Evolutionary conservation across 2,329 filamentous ascomycete genomes (phyloP).

Genomic region (Esteya vermicola): DNA sequence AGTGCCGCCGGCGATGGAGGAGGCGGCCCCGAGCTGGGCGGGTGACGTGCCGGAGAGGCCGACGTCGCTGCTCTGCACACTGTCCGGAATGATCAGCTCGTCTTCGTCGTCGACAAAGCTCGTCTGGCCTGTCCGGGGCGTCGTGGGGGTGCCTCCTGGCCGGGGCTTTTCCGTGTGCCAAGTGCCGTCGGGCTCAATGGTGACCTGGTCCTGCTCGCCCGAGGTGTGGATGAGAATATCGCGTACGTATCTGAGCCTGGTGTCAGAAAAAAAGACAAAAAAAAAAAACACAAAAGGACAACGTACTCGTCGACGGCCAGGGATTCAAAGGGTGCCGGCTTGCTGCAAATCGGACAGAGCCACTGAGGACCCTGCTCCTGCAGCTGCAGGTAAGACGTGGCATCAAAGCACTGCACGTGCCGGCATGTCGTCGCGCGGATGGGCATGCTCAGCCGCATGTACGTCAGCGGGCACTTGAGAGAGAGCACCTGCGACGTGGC

Average conservation of each 20-base stretch:
- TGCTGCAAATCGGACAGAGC: conserved; percentile 91
- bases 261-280: conserved; percentile 9
- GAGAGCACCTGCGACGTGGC: conserved; percentile 81
- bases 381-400: conserved; percentile 76
- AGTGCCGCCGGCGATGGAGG: not conserved
- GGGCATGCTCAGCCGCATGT: conserved; percentile 64
- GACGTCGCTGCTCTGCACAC: not conserved
- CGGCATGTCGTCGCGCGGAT: conserved; percentile 68
- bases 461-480: conserved; percentile 83
- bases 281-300: not conserved
- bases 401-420: conserved; percentile 93
- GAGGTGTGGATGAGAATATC: conserved; percentile 70
- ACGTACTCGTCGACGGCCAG: conserved; percentile 77
- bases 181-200: conserved; percentile 71
- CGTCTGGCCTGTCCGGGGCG: conserved; percentile 4
- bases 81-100: conserved; percentile 15
- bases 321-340: conserved; percentile 62
- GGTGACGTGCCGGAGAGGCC: not conserved
- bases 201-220: conserved; percentile 64
- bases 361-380: conserved; percentile 95
- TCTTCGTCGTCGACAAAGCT: conserved; percentile 28
- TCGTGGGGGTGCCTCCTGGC: conserved; percentile 14
- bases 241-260: conserved; percentile 54
- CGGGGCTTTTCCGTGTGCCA: conserved; percentile 37
- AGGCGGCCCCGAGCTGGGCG: not conserved